A percentile compares a stretch with the other conserved stretches of the same genome.
These are phyloP conservation scores for Byssoonygena ceratinophila DNA, from an alignment of 2,329 filamentous ascomycete genomes.

Conservation along the genomic window DNA sequence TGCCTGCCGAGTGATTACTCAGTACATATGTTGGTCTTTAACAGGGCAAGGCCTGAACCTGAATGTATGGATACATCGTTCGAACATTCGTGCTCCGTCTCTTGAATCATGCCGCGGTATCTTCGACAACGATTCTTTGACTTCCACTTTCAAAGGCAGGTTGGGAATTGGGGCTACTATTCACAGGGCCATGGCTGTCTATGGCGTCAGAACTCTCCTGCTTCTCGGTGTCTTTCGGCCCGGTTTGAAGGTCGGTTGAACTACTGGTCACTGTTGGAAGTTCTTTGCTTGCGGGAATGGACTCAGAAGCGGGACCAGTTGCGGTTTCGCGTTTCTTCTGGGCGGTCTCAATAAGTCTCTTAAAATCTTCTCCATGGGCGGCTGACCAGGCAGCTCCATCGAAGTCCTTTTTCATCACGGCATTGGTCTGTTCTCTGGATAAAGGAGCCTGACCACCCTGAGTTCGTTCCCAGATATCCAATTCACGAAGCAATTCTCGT, in stretches of 20 bases:
- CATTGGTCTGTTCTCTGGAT: conserved; percentile 18
- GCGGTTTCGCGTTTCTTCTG: conserved; percentile 40
- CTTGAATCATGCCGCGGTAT: not conserved
- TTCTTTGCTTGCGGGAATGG: conserved; percentile 9
- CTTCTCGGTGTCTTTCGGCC: not conserved
- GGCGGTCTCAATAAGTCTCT: conserved; percentile 67
- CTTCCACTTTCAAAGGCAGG: conserved; percentile 20
- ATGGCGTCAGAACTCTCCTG: not conserved
- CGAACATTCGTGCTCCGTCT: not conserved
- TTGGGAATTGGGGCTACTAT: conserved; percentile 28
- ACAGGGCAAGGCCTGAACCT: not conserved
- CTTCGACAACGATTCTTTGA: conserved; percentile 1
- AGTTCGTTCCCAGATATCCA: conserved; percentile 78
- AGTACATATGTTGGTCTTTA: not conserved
- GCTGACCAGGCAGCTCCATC: conserved; percentile 65
- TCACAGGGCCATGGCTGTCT: not conserved
- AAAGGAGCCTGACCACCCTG: conserved; percentile 48
- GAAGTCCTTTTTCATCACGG: conserved; percentile 80
- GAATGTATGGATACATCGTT: not conserved
- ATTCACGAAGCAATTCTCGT: conserved; percentile 60
- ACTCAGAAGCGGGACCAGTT: conserved; percentile 21
- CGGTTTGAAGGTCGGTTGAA: not conserved
- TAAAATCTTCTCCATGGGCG: conserved; percentile 64
- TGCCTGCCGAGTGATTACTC: conserved; percentile 3
- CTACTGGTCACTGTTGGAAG: not conserved